Evolutionary conservation across 768 basidiomycete genomes (phyloP).

Genomic region (Serendipita sp.): DNA sequence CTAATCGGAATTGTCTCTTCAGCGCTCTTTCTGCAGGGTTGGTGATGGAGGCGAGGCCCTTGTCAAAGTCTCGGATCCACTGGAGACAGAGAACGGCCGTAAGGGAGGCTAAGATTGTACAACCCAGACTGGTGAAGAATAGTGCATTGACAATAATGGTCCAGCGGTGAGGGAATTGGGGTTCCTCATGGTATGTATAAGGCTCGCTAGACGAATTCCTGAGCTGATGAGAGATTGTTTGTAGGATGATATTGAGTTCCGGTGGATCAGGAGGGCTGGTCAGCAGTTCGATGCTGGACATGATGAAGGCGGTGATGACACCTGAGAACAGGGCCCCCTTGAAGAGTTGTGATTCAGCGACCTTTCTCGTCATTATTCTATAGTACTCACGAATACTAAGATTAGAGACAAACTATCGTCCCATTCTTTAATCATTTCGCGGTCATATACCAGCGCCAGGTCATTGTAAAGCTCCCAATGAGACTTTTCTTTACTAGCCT

Average conservation of each 20-base stretch:
- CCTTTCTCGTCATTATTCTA: not conserved
- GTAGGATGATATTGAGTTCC: not conserved
- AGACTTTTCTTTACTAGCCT: not conserved
- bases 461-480: not conserved
- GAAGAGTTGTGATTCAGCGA: not conserved
- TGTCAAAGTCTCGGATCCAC: not conserved
- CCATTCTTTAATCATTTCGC: not conserved
- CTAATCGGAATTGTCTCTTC: not conserved
- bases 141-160: not conserved
- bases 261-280: too few relatives aligned
- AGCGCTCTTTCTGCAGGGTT: not conserved
- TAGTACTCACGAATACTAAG: not conserved
- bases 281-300: not conserved
- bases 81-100: not conserved
- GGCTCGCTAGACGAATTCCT: not conserved
- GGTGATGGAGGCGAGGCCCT: not conserved
- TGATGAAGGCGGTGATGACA: not conserved
- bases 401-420: not conserved
- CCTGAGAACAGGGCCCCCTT: not conserved
- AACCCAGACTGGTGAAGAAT: not conserved
- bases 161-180: not conserved
- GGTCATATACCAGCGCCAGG: not conserved
- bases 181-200: not conserved
- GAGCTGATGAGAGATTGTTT: not conserved
- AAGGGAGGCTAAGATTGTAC: not conserved